These are phyloP conservation scores for Aaosphaeria arxii DNA, from an alignment of 2,329 filamentous ascomycete genomes.

Conservation along the genomic window DNA sequence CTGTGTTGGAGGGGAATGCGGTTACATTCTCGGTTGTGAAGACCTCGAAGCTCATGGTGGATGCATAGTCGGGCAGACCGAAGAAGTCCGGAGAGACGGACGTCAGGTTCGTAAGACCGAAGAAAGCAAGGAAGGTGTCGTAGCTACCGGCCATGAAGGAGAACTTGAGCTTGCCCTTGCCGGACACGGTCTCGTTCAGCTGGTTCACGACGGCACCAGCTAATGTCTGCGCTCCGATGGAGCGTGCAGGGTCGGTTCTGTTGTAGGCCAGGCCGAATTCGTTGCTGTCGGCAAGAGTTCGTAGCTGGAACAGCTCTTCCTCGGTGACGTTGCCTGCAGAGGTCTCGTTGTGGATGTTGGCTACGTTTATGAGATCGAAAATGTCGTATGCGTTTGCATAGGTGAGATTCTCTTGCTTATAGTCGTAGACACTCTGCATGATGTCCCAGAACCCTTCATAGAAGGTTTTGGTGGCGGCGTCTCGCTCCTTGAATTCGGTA, in stretches of 20 bases:
- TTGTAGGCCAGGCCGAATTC: conserved; percentile 7
- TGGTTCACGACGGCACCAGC: conserved; percentile 30
- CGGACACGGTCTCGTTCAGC: conserved; percentile 26
- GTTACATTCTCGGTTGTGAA: conserved; percentile 33
- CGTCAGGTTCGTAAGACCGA: conserved; percentile 45
- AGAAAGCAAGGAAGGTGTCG: conserved; percentile 50
- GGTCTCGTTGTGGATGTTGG: conserved; percentile 45
- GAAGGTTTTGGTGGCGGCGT: conserved; percentile 38
- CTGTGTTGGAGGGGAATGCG: conserved; percentile 35
- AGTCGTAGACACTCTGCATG: conserved; percentile 36
- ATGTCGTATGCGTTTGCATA: conserved; percentile 53
- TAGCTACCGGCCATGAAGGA: conserved; percentile 47
- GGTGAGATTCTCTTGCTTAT: conserved; percentile 37
- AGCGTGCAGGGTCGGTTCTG: conserved; percentile 16
- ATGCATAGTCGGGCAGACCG: conserved; percentile 48
- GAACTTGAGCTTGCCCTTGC: conserved; percentile 26
- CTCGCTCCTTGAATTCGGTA: conserved; percentile 36
- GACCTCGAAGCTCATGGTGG: conserved; percentile 53
- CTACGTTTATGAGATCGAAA: conserved; percentile 53
- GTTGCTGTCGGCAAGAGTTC: conserved; percentile 8
- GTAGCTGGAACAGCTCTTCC: conserved; percentile 8
- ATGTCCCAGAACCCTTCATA: conserved; percentile 43
- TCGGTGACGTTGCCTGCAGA: conserved; percentile 14
- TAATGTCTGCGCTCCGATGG: conserved; percentile 37
- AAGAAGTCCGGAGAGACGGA: conserved; percentile 40